Evolutionary conservation across 768 basidiomycete genomes (phyloP), one percentile per base, ranked within the genome.

Genomic region (Auricularia sp.): DNA sequence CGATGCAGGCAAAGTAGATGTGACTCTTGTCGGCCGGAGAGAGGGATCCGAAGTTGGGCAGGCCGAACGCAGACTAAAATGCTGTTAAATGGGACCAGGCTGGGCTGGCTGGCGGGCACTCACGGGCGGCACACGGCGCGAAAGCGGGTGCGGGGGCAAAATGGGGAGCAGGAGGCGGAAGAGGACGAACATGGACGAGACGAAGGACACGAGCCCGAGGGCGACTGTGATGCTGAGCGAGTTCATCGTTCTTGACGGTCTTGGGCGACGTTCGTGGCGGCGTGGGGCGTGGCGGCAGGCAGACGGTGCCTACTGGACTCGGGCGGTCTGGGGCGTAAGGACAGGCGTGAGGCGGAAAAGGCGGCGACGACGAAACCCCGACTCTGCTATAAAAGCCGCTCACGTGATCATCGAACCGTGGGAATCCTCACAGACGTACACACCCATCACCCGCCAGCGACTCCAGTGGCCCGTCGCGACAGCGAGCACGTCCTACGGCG

Each of bases 91-190:
- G 29, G 29, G 29, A 29, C 29, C 29, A 2, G 29, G 29, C 11
- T 64, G 67, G 21, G 59, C 64, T 16, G 62, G 23, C 29, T 43
- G 62, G 33, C 54, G 54, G 39, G 18, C 51, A 79, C 85, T 66
- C 70, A 90, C 88, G 62, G 88, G 87, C 72, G 84, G 80, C 71
- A 88, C 87, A 70, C 86, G 85, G 77, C 83, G 83, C 74, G 87
- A 88, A 72, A 89, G 77, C 34, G 87, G 85, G 68, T 84, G 81
- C 62, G 87, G 87, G 34, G 88, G 88, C 64, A 91, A 73, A 72
- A 90, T 85, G 66, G 89, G 87, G 71, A 89, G 79, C 70, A 90
- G 72, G 72, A 88, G 86, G 72, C 86, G 86, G 71, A 90, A 83
- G 75, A 91, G 83, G 70, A 89, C 81, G 71, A 88, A 90, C 71